These are phyloP conservation scores for Phialemonium atrogriseum DNA, from an alignment of 2,329 filamentous ascomycete species.

Conservation along the genomic window DNA sequence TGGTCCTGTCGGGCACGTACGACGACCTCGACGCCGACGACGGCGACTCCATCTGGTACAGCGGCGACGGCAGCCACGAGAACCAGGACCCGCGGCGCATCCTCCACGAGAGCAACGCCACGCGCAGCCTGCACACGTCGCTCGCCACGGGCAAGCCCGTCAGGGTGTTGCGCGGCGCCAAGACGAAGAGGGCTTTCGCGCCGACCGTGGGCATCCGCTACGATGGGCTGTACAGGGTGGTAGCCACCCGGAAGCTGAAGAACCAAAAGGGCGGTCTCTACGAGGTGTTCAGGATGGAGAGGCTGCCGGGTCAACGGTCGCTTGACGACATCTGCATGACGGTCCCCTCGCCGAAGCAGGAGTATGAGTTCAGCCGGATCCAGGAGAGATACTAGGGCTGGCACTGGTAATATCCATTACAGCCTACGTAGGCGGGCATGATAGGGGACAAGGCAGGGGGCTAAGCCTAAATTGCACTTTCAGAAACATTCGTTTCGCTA, in stretches of 20 bases:
- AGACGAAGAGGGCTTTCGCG: conserved; percentile 4
- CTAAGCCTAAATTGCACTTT: too few species aligned
- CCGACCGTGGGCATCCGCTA: conserved; percentile 23
- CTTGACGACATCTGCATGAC: conserved; percentile 8
- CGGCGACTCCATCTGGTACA: conserved; percentile 14
- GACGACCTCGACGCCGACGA: conserved; percentile 16
- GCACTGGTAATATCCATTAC: too few species aligned
- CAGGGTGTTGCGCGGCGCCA: conserved; percentile 20
- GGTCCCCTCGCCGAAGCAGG: conserved; percentile 10
- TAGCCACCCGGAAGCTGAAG: background rate
- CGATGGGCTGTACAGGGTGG: conserved; percentile 25
- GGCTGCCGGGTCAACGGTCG: conserved; percentile 9
- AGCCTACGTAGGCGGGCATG: too few species aligned
- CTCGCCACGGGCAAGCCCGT: conserved; percentile 10
- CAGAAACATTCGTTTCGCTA: too few species aligned
- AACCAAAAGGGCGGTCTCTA: conserved; percentile 14
- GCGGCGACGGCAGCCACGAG: conserved; percentile 14
- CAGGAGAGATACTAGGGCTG: conserved; percentile 12
- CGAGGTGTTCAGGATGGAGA: conserved; percentile 14
- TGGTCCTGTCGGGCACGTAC: conserved; percentile 38
- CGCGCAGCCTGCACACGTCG: conserved; percentile 14
- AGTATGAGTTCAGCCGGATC: conserved; percentile 8
- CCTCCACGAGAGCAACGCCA: conserved; percentile 4
- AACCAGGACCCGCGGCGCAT: conserved; percentile 7
- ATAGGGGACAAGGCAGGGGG: too few species aligned